A percentile compares a stretch with the other conserved stretches of the same genome.
These are phyloP conservation scores for Elsinoe necatrix DNA, from an alignment of 2,329 filamentous ascomycete species.

Conservation along the genomic window DNA sequence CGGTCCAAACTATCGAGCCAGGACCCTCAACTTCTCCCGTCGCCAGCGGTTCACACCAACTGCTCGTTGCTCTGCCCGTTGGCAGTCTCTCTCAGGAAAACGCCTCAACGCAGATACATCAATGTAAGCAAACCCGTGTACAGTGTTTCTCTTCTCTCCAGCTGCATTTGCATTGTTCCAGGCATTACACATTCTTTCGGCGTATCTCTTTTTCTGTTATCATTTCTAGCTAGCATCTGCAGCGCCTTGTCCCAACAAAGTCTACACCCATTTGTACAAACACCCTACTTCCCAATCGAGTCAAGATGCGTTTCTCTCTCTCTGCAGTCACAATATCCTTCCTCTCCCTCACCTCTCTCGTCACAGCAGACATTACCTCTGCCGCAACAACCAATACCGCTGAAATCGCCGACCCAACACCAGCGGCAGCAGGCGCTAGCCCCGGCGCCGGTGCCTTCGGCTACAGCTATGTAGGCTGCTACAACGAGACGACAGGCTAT, in stretches of 20 bases:
- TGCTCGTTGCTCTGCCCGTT: slow-evolving; percentile 1
- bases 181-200: neutral
- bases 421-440: slow-evolving; percentile 22
- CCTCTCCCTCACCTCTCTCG: slow-evolving; percentile 18
- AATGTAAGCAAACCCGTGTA: slow-evolving; percentile 3
- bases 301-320: slow-evolving; percentile 10
- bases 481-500: slow-evolving; percentile 45
- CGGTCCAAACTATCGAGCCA: neutral
- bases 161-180: neutral
- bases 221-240: neutral
- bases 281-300: slow-evolving; percentile 1
- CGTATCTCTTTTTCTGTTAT: neutral
- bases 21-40: neutral
- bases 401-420: slow-evolving; percentile 23
- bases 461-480: slow-evolving; percentile 51
- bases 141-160: neutral
- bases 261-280: neutral
- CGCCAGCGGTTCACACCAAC: neutral
- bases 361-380: slow-evolving; percentile 21
- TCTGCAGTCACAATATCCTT: slow-evolving; percentile 14
- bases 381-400: slow-evolving; percentile 24
- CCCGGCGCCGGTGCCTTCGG: slow-evolving; percentile 17
- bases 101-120: slow-evolving; percentile 11
- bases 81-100: slow-evolving; percentile 1
- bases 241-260: neutral